Evolutionary conservation across 2,329 filamentous ascomycete genomes (phyloP).

Genomic region (Colletotrichum gigasporum): DNA sequence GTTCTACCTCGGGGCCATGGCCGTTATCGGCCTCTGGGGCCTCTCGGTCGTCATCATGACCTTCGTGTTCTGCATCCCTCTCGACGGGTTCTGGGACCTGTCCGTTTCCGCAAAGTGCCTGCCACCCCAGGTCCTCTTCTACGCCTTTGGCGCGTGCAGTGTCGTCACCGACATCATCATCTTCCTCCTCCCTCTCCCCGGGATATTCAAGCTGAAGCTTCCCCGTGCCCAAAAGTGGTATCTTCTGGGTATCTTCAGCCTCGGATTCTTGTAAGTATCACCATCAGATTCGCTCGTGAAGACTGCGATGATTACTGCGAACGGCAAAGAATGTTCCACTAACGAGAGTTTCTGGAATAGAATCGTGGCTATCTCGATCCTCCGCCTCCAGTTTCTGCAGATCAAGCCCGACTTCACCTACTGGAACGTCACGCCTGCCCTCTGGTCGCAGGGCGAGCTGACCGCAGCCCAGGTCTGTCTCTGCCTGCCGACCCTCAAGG

Average conservation of each 20-base stretch:
- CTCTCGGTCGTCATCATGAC: slow-evolving; percentile 36
- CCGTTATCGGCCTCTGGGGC: slow-evolving; percentile 38
- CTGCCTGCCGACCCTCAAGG: slow-evolving; percentile 34
- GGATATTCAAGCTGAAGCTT: slow-evolving; percentile 36
- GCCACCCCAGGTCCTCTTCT: slow-evolving; percentile 31
- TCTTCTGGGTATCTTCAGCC: slow-evolving; percentile 39
- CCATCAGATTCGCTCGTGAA: too few relatives aligned
- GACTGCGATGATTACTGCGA: too few relatives aligned
- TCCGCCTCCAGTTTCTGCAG: slow-evolving; percentile 35
- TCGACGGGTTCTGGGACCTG: slow-evolving; percentile 39
- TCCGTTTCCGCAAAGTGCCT: slow-evolving; percentile 33
- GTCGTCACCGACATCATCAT: slow-evolving; percentile 39
- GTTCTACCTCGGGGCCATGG: slow-evolving; percentile 37
- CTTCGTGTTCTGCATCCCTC: slow-evolving; percentile 37
- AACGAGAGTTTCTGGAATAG: not conserved
- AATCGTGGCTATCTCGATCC: slow-evolving; percentile 36
- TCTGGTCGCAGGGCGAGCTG: slow-evolving; percentile 36
- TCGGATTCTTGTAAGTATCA: slow-evolving; percentile 39
- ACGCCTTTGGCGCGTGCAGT: slow-evolving; percentile 37
- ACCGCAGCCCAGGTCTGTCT: slow-evolving; percentile 35
- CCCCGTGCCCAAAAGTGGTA: slow-evolving; percentile 34
- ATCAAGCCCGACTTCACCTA: slow-evolving; percentile 32
- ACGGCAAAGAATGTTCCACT: too few relatives aligned
- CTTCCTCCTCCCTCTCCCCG: slow-evolving; percentile 38
- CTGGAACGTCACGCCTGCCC: slow-evolving; percentile 35